phyloP scores from a whole-genome alignment of 805 yeast species.

The Hanseniaspora pseudoguilliermondii region DNA sequence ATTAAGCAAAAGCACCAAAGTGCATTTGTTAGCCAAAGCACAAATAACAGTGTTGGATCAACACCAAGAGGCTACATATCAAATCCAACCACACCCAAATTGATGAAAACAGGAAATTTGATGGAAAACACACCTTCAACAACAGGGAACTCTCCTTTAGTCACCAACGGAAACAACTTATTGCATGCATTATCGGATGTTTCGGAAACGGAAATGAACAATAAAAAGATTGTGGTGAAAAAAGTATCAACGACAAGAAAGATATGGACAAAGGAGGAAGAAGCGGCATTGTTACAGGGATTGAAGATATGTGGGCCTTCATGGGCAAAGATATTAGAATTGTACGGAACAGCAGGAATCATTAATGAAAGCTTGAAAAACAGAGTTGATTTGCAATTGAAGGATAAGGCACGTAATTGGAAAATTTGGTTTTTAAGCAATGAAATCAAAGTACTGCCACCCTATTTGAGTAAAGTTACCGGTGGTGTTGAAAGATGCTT shows the following conservation, averaged over 20 bases:
- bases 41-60: slow-evolving; percentile 6
- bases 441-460: slow-evolving; percentile 58
- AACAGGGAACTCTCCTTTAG: neutral
- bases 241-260: slow-evolving; percentile 18
- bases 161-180: neutral
- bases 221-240: neutral
- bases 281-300: slow-evolving; percentile 69
- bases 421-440: slow-evolving; percentile 72
- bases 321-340: slow-evolving; percentile 81
- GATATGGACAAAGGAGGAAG: slow-evolving; percentile 78
- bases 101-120: neutral
- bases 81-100: slow-evolving; percentile 1
- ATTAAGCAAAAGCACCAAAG: neutral
- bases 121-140: neutral
- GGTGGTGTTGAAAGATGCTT: slow-evolving; percentile 62
- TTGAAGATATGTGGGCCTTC: slow-evolving; percentile 74
- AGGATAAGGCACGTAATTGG: slow-evolving; percentile 95
- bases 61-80: slow-evolving; percentile 11
- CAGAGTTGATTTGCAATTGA: slow-evolving; percentile 80
- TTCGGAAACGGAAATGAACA: neutral
- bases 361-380: slow-evolving; percentile 72
- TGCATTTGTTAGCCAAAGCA: neutral
- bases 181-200: neutral
- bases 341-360: slow-evolving; percentile 91
- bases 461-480: slow-evolving; percentile 68